Percentiles rank a stretch among this genome's conserved stretches.
Conservation (phyloP, 2,329 filamentous ascomycete species). For the Diaporthe destruens region DNA sequence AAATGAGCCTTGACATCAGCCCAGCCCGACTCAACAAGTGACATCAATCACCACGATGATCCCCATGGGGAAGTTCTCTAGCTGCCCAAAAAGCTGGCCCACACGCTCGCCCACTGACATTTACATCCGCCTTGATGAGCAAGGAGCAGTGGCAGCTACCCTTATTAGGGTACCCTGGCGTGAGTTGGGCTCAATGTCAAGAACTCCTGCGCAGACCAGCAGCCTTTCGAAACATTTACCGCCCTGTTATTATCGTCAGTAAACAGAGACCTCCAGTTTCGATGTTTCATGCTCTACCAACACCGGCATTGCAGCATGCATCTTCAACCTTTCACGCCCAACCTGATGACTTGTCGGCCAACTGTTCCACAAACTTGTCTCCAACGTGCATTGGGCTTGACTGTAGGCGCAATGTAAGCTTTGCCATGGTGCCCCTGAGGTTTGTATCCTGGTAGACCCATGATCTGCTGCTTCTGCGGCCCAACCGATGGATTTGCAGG, state of each 20-base stretch:
- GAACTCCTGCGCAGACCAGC: background rate
- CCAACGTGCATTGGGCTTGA: background rate
- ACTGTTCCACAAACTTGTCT: background rate
- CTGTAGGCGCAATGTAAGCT: background rate
- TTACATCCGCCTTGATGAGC: background rate
- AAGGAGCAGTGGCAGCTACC: background rate
- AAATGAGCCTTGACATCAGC: background rate
- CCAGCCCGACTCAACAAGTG: background rate
- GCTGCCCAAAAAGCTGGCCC: background rate
- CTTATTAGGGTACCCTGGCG: no score
- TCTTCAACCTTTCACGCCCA: background rate
- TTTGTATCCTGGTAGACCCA: background rate
- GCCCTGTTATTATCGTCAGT: background rate
- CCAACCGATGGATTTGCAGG: background rate
- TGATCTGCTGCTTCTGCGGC: background rate
- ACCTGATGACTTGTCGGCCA: background rate
- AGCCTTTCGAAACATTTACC: background rate
- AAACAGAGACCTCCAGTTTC: background rate
- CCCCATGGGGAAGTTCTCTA: background rate
- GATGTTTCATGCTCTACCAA: background rate
- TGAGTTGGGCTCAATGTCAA: background rate
- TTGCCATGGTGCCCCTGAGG: background rate
- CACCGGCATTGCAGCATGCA: background rate
- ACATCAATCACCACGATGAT: background rate
- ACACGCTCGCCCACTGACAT: background rate